Evolutionary conservation across 2,329 filamentous ascomycete genomes (phyloP), one percentile per base, ranked within the genome.

Genomic region (Penicillium sp.): DNA sequence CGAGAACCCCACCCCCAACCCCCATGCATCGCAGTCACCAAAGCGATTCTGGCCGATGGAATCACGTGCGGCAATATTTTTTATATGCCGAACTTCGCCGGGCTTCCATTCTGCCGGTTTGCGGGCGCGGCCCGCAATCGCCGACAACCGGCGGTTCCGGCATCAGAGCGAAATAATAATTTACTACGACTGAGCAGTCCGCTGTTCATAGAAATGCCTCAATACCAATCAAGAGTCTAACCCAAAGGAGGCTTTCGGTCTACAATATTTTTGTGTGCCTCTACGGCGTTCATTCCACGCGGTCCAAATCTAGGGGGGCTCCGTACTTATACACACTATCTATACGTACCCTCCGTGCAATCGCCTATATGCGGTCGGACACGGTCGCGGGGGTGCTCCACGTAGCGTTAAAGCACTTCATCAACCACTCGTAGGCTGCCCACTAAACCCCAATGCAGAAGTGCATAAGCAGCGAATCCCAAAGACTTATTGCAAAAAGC

Each of bases 391-490:
- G 33, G 33, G 39, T 47, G 29, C 28, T 47, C 43, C 36, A 54
- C 10, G 52, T 30, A 21, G 51, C 42, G 29, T 57, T 58, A 20
- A 71, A 51, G 38, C 52, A 54, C 42, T 59, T 67, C 85, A 95
- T 91, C 57, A 87, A 79, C 81, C 85, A 88, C 68, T 96, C 90
- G 62, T 96, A 96, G 4, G 87, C 80, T 16, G 85, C 84, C 90
- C 90, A 97, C 70, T 89, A 76, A 33, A 43, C 33, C 20, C 18
- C 20, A 30, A n/a, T n/a, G n/a, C n/a, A n/a, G n/a, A n/a, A n/a
- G n/a, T n/a, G n/a, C n/a, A n/a, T n/a, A n/a, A n/a, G n/a, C n/a
- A n/a, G n/a, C n/a, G n/a, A n/a, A n/a, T n/a, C n/a, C n/a, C n/a
- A n/a, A n/a, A n/a, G n/a, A n/a, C n/a, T 23, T 7, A 23, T 23